phyloP scores from a whole-genome alignment of 305 asterid species.

The Solanum aculeatissimum region DNA sequence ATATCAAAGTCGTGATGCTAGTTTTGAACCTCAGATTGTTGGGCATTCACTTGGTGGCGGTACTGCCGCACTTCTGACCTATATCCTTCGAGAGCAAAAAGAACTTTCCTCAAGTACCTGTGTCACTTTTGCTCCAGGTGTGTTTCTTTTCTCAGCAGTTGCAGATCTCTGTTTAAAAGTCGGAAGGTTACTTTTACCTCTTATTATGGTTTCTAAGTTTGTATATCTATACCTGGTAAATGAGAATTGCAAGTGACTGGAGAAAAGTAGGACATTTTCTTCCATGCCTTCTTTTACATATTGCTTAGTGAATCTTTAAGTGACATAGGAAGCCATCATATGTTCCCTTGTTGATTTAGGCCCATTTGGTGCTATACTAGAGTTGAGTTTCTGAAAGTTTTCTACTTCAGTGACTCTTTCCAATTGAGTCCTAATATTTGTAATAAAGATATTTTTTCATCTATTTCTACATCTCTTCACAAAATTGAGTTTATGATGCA shows the following conservation, averaged over 20 bases:
- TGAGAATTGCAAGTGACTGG: background rate
- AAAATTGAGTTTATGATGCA: background rate
- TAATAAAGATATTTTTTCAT: background rate
- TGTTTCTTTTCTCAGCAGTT: slow-evolving; percentile 1
- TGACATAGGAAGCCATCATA: background rate
- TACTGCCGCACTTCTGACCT: slow-evolving; percentile 83
- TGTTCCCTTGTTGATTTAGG: background rate
- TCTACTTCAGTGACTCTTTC: background rate
- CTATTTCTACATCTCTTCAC: background rate
- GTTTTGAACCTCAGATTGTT: slow-evolving; percentile 43
- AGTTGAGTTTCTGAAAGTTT: background rate
- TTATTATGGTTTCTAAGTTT: background rate
- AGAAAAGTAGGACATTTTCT: background rate
- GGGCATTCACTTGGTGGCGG: slow-evolving; percentile 98
- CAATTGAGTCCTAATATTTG: background rate
- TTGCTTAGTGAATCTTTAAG: background rate
- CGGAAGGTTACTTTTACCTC: background rate
- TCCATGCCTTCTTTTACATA: background rate
- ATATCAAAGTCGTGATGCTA: background rate
- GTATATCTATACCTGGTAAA: background rate
- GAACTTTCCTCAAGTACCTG: slow-evolving; percentile 64
- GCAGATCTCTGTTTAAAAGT: background rate
- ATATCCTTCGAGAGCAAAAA: slow-evolving; percentile 77
- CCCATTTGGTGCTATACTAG: background rate
- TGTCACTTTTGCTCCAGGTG: slow-evolving; percentile 86